phyloP scores from a whole-genome alignment of 352 stramenopile species.

The Globisporangium barbulae region DNA sequence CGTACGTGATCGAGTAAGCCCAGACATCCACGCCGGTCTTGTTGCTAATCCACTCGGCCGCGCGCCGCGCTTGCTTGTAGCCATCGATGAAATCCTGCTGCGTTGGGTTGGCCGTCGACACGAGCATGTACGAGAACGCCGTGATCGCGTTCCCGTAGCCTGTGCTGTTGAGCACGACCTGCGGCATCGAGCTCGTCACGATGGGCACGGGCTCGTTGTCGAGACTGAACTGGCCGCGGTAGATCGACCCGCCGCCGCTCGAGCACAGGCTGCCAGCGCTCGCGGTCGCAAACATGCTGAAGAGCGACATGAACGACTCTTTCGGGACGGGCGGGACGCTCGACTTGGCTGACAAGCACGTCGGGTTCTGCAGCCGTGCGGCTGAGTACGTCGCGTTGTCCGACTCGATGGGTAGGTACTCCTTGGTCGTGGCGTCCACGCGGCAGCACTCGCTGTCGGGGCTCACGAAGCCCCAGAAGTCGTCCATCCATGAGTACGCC shows the following conservation, averaged over 20 bases:
- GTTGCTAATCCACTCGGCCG: conserved; percentile 65
- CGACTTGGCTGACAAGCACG: conserved; percentile 38
- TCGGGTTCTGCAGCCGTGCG: conserved; percentile 18
- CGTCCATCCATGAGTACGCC: conserved; percentile 70
- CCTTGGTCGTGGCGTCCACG: conserved; percentile 29
- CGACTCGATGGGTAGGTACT: conserved; percentile 39
- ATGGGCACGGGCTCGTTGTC: conserved; percentile 51
- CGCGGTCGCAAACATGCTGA: conserved; percentile 63
- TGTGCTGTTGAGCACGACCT: conserved; percentile 46
- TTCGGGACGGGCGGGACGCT: conserved; percentile 34
- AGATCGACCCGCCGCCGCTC: conserved; percentile 59
- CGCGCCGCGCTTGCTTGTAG: conserved; percentile 54
- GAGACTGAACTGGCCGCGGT: conserved; percentile 65
- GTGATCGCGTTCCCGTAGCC: conserved; percentile 48
- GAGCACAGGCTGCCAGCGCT: conserved; percentile 43
- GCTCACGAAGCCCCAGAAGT: conserved; percentile 69
- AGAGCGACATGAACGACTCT: conserved; percentile 64
- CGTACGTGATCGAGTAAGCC: conserved; percentile 58
- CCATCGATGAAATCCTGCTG: conserved; percentile 37
- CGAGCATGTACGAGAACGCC: conserved; percentile 67
- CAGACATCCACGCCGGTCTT: conserved; percentile 64
- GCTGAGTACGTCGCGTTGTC: conserved; percentile 33
- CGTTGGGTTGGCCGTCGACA: conserved; percentile 37
- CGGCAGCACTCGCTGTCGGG: conserved; percentile 66
- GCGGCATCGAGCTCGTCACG: conserved; percentile 22